Evolutionary conservation across 352 stramenopile species (phyloP).

Genomic region (Globisporangium megalacanthum): DNA sequence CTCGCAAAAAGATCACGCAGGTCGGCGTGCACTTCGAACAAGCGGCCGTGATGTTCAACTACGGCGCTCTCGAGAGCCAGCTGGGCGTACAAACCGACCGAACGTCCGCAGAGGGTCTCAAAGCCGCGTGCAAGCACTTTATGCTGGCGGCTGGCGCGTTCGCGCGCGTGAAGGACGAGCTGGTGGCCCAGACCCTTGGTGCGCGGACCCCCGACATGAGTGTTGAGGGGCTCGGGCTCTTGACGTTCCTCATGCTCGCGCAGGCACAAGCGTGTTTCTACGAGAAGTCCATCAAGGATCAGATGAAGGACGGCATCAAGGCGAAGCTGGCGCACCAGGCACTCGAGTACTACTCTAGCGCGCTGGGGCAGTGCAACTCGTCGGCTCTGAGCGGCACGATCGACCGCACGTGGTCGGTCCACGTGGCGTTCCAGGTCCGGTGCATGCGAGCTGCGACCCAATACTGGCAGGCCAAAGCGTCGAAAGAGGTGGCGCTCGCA

Average conservation of each 20-base stretch:
- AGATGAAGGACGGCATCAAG: conserved; percentile 80
- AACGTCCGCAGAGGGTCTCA: conserved; percentile 67
- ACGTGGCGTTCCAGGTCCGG: conserved; percentile 64
- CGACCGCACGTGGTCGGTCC: conserved; percentile 58
- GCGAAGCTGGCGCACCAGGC: conserved; percentile 78
- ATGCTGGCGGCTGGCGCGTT: conserved; percentile 81
- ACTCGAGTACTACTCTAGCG: conserved; percentile 54
- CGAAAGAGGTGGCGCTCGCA: conserved; percentile 47
- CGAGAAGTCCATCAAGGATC: conserved; percentile 88
- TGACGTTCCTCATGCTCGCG: conserved; percentile 71
- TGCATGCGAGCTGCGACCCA: conserved; percentile 72
- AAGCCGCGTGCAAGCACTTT: conserved; percentile 79
- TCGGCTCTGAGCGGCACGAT: conserved; percentile 40
- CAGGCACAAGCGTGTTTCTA: conserved; percentile 90
- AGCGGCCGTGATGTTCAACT: conserved; percentile 85
- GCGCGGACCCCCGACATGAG: conserved; percentile 54
- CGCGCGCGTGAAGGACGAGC: conserved; percentile 45
- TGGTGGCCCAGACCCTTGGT: conserved; percentile 35
- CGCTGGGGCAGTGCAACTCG: conserved; percentile 53
- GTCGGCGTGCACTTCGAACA: conserved; percentile 66
- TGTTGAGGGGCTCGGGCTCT: conserved; percentile 59
- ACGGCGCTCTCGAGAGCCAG: conserved; percentile 77
- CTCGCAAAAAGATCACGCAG: conserved; percentile 77
- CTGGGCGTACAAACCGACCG: conserved; percentile 77
- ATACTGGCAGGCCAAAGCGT: conserved; percentile 70